Base-by-base conservation (phyloP, 2,329 filamentous ascomycete genomes). In the Amphichorda felina region DNA sequence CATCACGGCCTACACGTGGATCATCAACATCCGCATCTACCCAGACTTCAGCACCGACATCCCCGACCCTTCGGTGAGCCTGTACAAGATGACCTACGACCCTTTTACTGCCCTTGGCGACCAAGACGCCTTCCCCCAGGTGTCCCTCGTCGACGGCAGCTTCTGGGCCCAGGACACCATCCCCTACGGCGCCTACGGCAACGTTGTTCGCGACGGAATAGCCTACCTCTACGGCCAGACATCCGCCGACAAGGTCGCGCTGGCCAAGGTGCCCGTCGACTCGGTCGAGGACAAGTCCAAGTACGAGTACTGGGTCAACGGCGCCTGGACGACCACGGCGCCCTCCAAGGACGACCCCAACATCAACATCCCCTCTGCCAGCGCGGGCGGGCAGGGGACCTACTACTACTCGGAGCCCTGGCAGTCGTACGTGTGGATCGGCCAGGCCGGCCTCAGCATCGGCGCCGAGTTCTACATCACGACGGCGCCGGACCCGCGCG, bases 371-470 rank as follows among this genome's bases (percentile, higher is more conserved):
- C 35, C 40, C 16, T 42, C 45, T 34, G 43, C 40, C n/a, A 41
- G 45, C 19, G 41, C 40, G n/a, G 40, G 43, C 9, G 45, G 45
- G 2, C 45, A 47, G 31, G 45, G 45, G 15, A 47, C 43, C 13
- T 47, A 41, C 38, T 47, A 44, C 40, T 47, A 40, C 34, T 44
- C 38, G 16, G 33, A 38, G n/a, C 35, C 22, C 17, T 41, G 39
- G 36, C 34, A 41, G 35, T 41, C 37, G n/a, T 47, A 41, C 19
- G 40, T 47, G 28, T 47, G 43, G 45, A 42, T 47, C 26, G 45
- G 45, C n/a, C 45, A 47, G 37, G 38, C 19, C 8, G 35, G 7
- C 18, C n/a, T 40, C 15, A 37, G 38, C 37, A 34, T 45, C 21
- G 38, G 21, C 24, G 43, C 45, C 7, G 45, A 47, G 18, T 47